phyloP scores from a whole-genome alignment of 225 moss, liverwort and hornwort species.

The Polytrichum commune region DNA sequence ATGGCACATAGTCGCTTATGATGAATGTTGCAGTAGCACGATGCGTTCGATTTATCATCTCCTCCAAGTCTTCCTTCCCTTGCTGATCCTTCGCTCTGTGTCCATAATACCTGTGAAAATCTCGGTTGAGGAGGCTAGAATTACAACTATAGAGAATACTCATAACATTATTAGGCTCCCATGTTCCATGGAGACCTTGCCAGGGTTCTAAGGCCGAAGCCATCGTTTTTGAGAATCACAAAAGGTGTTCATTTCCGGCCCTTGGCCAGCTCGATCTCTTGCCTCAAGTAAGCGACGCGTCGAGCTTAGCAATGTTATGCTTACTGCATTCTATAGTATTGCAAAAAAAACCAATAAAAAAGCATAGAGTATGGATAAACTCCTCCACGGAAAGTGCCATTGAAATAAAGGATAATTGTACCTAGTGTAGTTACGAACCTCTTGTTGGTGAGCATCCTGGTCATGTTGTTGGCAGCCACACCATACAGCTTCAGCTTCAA shows the following conservation, averaged over 20 bases:
- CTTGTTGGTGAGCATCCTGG: conserved; percentile 25
- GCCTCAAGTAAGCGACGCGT: too few species aligned
- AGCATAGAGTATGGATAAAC: too few species aligned
- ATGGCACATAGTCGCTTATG: conserved; percentile 11
- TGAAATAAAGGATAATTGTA: not conserved
- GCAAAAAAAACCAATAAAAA: too few species aligned
- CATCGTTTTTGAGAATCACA: too few species aligned
- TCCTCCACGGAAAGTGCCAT: too few species aligned
- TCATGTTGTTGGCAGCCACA: conserved; percentile 49
- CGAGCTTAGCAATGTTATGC: too few species aligned
- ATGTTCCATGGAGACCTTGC: not conserved
- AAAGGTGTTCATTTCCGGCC: too few species aligned
- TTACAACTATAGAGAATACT: not conserved
- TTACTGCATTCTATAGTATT: not conserved
- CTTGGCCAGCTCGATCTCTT: too few species aligned
- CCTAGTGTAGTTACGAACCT: too few species aligned
- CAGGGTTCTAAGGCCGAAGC: too few species aligned
- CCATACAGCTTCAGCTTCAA: conserved; percentile 27
- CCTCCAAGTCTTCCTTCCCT: conserved; percentile 37
- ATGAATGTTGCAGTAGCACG: not conserved
- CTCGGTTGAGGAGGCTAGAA: too few species aligned
- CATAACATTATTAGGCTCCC: too few species aligned
- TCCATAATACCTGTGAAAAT: conserved; percentile 34
- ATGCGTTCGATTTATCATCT: conserved; percentile 9
- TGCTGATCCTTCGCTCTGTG: conserved; percentile 22